These are phyloP conservation scores for Erodium texanum DNA, from an alignment of 441 rosid species.

Conservation along the genomic window DNA sequence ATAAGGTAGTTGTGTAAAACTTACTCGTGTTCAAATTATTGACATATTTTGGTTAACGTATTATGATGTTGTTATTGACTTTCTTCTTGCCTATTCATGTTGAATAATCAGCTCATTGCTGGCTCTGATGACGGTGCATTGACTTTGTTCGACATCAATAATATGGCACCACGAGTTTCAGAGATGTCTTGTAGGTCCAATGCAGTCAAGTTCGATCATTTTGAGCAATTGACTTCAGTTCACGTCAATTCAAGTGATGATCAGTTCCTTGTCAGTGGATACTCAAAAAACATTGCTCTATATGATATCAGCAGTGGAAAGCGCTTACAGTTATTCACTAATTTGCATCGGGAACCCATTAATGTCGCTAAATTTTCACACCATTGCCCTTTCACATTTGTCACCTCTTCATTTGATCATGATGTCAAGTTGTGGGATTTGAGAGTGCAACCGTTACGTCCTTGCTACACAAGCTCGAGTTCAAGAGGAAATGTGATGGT, in stretches of 20 bases:
- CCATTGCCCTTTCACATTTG: conserved; percentile 38
- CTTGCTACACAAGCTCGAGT: conserved; percentile 40
- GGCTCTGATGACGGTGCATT: conserved; percentile 37
- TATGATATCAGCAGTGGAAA: conserved; percentile 31
- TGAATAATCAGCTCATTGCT: conserved; percentile 30
- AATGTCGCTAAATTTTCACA: conserved; percentile 40
- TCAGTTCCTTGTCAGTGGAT: conserved; percentile 35
- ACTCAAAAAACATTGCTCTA: conserved; percentile 34
- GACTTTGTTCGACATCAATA: conserved; percentile 32
- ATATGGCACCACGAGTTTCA: conserved; percentile 19
- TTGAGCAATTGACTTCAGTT: conserved; percentile 38
- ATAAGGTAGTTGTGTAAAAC: no score
- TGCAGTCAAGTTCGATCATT: conserved; percentile 26
- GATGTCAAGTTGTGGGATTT: conserved; percentile 47
- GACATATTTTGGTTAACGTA: not conserved
- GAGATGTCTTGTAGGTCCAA: conserved; percentile 15
- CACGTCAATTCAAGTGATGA: conserved; percentile 43
- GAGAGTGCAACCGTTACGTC: conserved; percentile 29
- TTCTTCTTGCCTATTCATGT: not conserved
- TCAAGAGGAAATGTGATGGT: conserved; percentile 44
- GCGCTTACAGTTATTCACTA: conserved; percentile 28
- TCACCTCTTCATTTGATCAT: conserved; percentile 38
- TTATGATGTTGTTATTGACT: conserved; percentile 1
- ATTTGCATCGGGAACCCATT: conserved; percentile 39
- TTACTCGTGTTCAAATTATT: not conserved